Conservation (phyloP, 2,329 filamentous ascomycete genomes). For the Paracoccidioides lutzii region DNA sequence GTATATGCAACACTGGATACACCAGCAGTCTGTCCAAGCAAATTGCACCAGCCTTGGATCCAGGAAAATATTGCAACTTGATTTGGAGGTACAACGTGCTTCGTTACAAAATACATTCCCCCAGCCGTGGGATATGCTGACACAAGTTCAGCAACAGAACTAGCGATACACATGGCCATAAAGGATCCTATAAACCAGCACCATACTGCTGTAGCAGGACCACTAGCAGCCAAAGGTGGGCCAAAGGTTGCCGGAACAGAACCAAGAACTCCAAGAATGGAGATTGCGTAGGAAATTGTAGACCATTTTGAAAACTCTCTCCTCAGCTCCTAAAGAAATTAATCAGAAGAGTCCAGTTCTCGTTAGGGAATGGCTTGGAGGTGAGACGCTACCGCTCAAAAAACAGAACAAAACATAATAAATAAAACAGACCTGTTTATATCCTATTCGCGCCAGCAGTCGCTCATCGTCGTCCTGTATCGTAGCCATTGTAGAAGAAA, state of each 20-base stretch:
- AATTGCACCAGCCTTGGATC: conserved; percentile 56
- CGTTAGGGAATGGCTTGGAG: neutral
- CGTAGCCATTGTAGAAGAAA: conserved; percentile 22
- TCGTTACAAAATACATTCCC: conserved; percentile 57
- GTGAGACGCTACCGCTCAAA: too few relatives aligned
- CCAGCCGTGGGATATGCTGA: conserved; percentile 55
- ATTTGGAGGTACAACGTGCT: conserved; percentile 48
- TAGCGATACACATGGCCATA: conserved; percentile 53
- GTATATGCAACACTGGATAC: conserved; percentile 51
- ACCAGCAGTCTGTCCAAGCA: conserved; percentile 51
- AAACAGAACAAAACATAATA: too few relatives aligned
- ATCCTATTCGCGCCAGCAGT: conserved; percentile 48
- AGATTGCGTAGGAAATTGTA: conserved; percentile 53
- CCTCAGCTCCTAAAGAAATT: conserved; percentile 40
- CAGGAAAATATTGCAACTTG: conserved; percentile 52
- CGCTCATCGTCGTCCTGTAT: conserved; percentile 48
- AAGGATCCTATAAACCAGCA: conserved; percentile 51
- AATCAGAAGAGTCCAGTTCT: conserved; percentile 7
- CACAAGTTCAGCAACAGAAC: conserved; percentile 52
- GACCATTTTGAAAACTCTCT: conserved; percentile 56
- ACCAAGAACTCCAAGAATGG: conserved; percentile 51
- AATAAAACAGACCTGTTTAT: conserved; percentile 41
- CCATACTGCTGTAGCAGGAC: conserved; percentile 53
- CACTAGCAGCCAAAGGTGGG: conserved; percentile 44
- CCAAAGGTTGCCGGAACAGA: conserved; percentile 53